Conservation (phyloP, 345 rosid species). For the Salix purpurea region DNA sequence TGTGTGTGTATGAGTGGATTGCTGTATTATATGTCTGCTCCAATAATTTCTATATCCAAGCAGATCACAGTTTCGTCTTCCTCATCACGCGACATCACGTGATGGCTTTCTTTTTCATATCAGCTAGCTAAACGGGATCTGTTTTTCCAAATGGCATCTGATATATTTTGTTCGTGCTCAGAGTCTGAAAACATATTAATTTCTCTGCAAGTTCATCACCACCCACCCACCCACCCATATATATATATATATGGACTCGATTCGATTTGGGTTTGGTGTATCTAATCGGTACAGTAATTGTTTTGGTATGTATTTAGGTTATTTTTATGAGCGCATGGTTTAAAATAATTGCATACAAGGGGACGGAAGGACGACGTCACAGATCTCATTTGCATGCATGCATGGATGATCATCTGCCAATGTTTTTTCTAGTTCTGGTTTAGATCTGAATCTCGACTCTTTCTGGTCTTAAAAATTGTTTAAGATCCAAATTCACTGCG, state of each 20-base stretch:
- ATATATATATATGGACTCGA: no score
- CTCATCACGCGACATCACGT: constrained; percentile 22
- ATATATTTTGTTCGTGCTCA: background rate
- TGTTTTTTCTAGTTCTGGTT: background rate
- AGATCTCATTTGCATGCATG: background rate
- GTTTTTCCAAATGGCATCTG: constrained; percentile 8
- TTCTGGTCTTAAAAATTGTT: background rate
- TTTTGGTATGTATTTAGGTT: no score
- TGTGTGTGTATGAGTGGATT: background rate
- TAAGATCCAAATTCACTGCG: constrained; percentile 8
- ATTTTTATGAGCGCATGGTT: background rate
- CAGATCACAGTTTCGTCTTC: background rate
- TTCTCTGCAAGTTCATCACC: background rate
- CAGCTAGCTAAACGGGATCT: background rate
- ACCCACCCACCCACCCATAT: background rate
- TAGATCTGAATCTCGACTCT: constrained; percentile 22
- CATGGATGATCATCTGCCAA: background rate
- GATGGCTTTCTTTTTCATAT: background rate
- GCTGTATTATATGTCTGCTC: no score
- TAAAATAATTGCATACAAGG: background rate
- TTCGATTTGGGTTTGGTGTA: background rate
- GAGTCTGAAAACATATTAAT: background rate
- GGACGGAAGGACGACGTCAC: constrained; percentile 12
- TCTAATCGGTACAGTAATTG: no score
- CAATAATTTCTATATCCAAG: background rate